These are phyloP conservation scores for Umbelopsis sp. DNA, from an alignment of 192 early-diverging fungal species.

Conservation along the genomic window DNA sequence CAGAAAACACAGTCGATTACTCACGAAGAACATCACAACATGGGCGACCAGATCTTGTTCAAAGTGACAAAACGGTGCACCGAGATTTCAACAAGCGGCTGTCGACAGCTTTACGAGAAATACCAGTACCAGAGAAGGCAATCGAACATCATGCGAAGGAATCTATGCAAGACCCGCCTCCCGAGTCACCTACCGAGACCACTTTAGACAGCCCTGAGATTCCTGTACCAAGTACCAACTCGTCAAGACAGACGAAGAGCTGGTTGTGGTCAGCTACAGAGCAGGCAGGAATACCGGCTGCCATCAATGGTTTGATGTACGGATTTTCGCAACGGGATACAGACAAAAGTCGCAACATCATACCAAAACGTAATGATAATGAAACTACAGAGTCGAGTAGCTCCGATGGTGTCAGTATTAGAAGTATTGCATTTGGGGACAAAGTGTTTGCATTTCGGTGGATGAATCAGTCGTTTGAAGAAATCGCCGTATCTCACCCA, in stretches of 20 bases:
- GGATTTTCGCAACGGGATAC: conserved; percentile 38
- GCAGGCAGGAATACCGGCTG: not conserved
- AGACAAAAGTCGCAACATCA: conserved; percentile 18
- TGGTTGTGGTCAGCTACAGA: not conserved
- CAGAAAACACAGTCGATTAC: not conserved
- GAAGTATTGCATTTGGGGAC: conserved; percentile 47
- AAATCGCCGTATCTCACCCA: conserved; percentile 40
- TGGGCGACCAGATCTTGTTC: not conserved
- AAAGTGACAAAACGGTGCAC: not conserved
- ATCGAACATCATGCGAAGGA: not conserved
- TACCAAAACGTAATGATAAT: conserved; percentile 19
- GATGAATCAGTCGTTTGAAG: conserved; percentile 44
- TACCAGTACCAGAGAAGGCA: conserved; percentile 4
- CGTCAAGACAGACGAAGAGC: not conserved
- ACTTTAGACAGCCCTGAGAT: not conserved
- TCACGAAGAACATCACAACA: not conserved
- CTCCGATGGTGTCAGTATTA: conserved; percentile 40
- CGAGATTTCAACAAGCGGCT: not conserved
- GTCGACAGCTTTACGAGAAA: not conserved
- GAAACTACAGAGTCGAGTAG: conserved; percentile 34
- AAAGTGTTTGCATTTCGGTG: conserved; percentile 41
- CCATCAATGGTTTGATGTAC: conserved; percentile 10
- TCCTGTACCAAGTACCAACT: not conserved
- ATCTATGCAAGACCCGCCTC: not conserved
- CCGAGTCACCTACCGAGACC: not conserved